Percentiles rank a stretch among this genome's conserved stretches.
These are phyloP conservation scores for Trichodelitschia bisporula DNA, from an alignment of 495 filamentous ascomycete genomes.

Conservation along the genomic window DNA sequence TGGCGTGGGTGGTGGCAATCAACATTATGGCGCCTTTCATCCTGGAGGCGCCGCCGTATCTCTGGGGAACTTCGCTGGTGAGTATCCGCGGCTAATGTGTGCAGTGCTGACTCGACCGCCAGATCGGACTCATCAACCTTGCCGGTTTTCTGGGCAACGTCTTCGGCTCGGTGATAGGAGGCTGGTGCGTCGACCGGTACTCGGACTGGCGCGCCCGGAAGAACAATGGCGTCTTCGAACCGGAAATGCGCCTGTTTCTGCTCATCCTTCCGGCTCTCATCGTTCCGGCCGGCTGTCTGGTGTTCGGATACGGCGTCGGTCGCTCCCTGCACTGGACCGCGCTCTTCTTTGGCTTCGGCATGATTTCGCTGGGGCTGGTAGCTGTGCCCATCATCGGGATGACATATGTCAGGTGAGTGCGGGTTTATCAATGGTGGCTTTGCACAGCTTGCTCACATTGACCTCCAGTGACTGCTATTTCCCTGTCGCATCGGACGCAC, in stretches of 20 bases:
- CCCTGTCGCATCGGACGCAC: constrained; percentile 13
- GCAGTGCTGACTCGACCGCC: too few species aligned
- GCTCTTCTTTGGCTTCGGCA: constrained; percentile 23
- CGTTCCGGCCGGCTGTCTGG: constrained; percentile 29
- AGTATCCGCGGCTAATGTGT: too few species aligned
- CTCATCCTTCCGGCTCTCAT: constrained; percentile 27
- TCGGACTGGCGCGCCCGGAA: constrained; percentile 30
- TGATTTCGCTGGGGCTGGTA: constrained; percentile 12
- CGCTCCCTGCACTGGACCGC: constrained; percentile 21
- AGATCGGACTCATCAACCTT: constrained; percentile 16
- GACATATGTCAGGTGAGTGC: too few species aligned
- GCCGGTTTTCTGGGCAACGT: constrained; percentile 14
- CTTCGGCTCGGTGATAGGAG: constrained; percentile 14
- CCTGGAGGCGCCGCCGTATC: constrained; percentile 14
- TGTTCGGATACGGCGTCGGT: constrained; percentile 47
- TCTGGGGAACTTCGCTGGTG: constrained; percentile 10
- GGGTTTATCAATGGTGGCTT: too few species aligned
- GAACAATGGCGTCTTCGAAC: constrained; percentile 34
- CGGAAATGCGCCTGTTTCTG: constrained; percentile 36
- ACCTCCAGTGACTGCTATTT: constrained; percentile 11
- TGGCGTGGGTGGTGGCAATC: constrained; percentile 24
- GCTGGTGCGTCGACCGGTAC: constrained; percentile 32
- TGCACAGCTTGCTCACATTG: too few species aligned
- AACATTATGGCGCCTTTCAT: constrained; percentile 15
- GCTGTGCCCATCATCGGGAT: too few species aligned